Evolutionary conservation across 495 filamentous ascomycete species (phyloP).

Genomic region (Pseudomonodictys pantanalensis): DNA sequence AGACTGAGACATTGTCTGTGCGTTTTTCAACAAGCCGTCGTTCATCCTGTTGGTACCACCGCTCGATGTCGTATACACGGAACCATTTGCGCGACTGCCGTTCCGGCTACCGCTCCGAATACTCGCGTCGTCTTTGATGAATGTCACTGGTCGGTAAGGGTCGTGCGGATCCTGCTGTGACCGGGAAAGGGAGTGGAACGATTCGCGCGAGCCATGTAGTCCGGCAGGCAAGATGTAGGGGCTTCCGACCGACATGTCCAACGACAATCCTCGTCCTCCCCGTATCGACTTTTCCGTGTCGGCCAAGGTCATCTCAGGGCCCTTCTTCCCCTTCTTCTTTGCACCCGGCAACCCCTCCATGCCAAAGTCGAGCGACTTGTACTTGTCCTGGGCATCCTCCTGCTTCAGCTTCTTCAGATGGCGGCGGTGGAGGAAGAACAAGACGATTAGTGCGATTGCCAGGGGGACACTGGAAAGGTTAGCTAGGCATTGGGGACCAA

Average conservation of each 20-base stretch:
- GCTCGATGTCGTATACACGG: slow-evolving; percentile 59
- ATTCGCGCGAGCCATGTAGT: slow-evolving; percentile 75
- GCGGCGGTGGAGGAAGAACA: slow-evolving; percentile 75
- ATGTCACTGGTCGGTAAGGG: slow-evolving; percentile 74
- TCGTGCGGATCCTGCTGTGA: slow-evolving; percentile 68
- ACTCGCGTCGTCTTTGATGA: slow-evolving; percentile 51
- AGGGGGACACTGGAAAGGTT: slow-evolving; percentile 66
- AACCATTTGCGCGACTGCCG: slow-evolving; percentile 48
- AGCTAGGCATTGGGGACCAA: slow-evolving; percentile 12
- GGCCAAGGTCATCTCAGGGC: slow-evolving; percentile 44
- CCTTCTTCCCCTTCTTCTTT: slow-evolving; percentile 50
- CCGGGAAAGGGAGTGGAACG: slow-evolving; percentile 77
- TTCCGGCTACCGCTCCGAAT: slow-evolving; percentile 15
- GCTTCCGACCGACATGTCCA: slow-evolving; percentile 75
- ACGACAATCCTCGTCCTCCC: slow-evolving; percentile 72
- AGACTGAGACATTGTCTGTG: slow-evolving; percentile 63
- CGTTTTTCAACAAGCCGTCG: slow-evolving; percentile 59
- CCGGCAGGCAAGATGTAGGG: slow-evolving; percentile 89
- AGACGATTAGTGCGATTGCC: slow-evolving; percentile 60
- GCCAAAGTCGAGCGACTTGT: slow-evolving; percentile 93
- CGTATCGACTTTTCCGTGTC: slow-evolving; percentile 50
- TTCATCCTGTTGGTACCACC: slow-evolving; percentile 54
- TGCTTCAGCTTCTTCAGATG: slow-evolving; percentile 66
- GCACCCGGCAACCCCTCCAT: slow-evolving; percentile 49
- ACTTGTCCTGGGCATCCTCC: slow-evolving; percentile 84